A percentile compares a stretch with the other conserved stretches of the same genome.
Conservation (phyloP, 2,329 filamentous ascomycete species). For the Didymella keratinophila region DNA sequence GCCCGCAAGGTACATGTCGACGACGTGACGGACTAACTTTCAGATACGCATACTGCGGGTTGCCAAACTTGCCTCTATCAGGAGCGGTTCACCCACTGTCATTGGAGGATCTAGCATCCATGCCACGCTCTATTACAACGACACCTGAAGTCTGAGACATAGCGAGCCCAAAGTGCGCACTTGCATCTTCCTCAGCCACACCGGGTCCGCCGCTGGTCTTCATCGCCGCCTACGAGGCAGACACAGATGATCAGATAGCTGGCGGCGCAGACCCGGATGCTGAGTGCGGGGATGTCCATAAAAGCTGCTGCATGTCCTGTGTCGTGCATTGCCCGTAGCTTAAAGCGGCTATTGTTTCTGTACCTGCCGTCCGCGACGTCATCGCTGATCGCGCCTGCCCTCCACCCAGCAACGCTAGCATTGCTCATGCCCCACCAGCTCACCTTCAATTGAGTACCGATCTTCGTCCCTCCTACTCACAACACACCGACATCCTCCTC, state of each 20-base stretch:
- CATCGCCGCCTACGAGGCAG: conserved; percentile 19
- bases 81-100: not conserved
- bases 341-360: conserved; percentile 10
- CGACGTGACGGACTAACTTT: not conserved
- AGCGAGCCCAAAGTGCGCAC: conserved; percentile 1
- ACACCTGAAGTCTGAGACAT: conserved; percentile 6
- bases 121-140: conserved; percentile 2
- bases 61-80: not conserved
- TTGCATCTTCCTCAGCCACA: conserved; percentile 5
- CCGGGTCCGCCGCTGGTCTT: not conserved
- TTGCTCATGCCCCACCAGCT: conserved; percentile 13
- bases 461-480: conserved; percentile 5
- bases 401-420: conserved; percentile 19
- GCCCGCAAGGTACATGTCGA: not conserved
- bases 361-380: conserved; percentile 14
- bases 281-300: conserved; percentile 10
- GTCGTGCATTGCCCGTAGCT: conserved; percentile 14
- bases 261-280: conserved; percentile 5
- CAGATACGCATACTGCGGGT: not conserved
- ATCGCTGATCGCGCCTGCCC: conserved; percentile 12
- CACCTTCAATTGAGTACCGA: conserved; percentile 19
- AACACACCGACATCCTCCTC: conserved; percentile 11
- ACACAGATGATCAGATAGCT: not conserved
- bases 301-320: conserved; percentile 9
- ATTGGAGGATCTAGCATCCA: conserved; percentile 3